Evolutionary conservation across 176 grass and related monocot species (phyloP).

Genomic region (Chrysopogon serrulatus): DNA sequence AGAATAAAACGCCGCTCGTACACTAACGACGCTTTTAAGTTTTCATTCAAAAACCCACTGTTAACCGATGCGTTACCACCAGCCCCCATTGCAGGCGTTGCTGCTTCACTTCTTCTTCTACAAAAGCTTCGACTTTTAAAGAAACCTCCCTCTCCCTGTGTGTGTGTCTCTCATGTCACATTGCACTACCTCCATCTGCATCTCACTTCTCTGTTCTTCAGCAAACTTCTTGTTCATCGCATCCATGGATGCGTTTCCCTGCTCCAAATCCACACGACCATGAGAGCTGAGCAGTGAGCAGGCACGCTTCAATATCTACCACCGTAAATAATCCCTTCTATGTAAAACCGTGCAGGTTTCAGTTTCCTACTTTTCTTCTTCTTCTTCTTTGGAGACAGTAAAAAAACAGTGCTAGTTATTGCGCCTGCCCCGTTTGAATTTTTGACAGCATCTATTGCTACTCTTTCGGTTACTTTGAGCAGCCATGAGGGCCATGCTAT

Average conservation of each 20-base stretch:
- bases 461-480: background rate
- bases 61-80: too few species aligned
- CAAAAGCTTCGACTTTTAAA: background rate
- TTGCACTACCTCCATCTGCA: background rate
- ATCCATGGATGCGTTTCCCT: conserved; percentile 14
- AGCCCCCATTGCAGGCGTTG: background rate
- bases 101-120: background rate
- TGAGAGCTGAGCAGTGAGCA: background rate
- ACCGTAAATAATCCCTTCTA: background rate
- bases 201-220: background rate
- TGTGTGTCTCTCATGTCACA: too few species aligned
- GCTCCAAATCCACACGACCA: background rate
- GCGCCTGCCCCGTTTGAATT: conserved; percentile 9
- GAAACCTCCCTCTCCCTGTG: background rate
- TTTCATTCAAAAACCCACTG: too few species aligned
- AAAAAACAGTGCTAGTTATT: conserved; percentile 32
- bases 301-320: conserved; percentile 23
- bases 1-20: background rate
- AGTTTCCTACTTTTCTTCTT: background rate
- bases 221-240: background rate
- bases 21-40: background rate
- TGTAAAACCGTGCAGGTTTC: background rate
- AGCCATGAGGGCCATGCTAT: background rate
- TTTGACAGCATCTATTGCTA: background rate
- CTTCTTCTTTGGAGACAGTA: background rate